Conservation (phyloP, 2,329 filamentous ascomycete genomes). For the Botryotinia convoluta region DNA sequence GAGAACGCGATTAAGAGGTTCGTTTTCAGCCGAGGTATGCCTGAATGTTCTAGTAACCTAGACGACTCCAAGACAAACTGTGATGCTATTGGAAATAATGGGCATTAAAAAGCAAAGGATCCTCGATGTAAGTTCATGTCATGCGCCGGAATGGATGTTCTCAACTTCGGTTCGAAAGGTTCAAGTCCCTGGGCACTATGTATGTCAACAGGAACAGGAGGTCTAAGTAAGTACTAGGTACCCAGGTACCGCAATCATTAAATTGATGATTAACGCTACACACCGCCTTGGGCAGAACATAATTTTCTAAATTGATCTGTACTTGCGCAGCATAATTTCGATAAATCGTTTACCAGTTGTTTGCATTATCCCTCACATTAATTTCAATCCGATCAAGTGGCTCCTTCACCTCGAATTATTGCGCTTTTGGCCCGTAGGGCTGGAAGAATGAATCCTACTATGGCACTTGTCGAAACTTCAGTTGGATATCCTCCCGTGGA, state of each 20-base stretch:
- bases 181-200: background rate
- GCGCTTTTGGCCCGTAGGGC: constrained; percentile 51
- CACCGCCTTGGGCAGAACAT: constrained; percentile 11
- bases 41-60: background rate
- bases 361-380: background rate
- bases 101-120: background rate
- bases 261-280: background rate
- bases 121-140: background rate
- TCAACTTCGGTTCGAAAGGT: background rate
- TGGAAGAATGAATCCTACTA: constrained; percentile 41
- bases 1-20: background rate
- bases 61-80: background rate
- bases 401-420: constrained; percentile 51
- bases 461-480: constrained; percentile 43
- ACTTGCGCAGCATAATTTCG: background rate
- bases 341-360: background rate
- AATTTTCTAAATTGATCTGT: background rate
- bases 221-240: background rate
- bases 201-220: background rate
- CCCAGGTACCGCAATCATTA: background rate
- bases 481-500: constrained; percentile 34
- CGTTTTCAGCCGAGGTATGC: background rate
- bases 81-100: background rate
- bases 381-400: constrained; percentile 37
- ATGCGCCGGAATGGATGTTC: background rate